These are phyloP conservation scores for Pistacia vera DNA, from an alignment of 345 rosid species.

Conservation along the genomic window DNA sequence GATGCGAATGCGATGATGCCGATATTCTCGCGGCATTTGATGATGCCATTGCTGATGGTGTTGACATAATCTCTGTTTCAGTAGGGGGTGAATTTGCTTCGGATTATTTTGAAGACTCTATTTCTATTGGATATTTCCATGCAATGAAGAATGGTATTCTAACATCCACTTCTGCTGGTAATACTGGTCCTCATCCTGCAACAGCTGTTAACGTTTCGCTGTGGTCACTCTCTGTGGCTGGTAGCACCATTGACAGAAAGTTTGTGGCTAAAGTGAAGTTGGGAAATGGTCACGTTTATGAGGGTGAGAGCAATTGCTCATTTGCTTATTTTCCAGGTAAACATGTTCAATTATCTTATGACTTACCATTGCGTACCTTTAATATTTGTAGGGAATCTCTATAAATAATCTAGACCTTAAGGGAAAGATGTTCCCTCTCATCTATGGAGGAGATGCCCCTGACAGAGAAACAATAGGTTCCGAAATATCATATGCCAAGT, in stretches of 20 bases:
- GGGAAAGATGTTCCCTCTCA: constrained; percentile 18
- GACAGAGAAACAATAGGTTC: background rate
- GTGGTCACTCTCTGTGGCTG: constrained; percentile 50
- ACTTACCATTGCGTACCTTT: background rate
- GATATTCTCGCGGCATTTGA: constrained; percentile 44
- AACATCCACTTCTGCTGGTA: constrained; percentile 30
- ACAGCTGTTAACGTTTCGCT: constrained; percentile 31
- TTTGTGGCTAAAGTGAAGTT: constrained; percentile 23
- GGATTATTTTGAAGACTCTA: constrained; percentile 20
- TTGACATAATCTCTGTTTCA: constrained; percentile 26
- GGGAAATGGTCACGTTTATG: constrained; percentile 28
- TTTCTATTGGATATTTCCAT: constrained; percentile 41
- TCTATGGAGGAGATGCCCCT: constrained; percentile 34
- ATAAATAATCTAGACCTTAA: constrained; percentile 16
- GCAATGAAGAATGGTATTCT: constrained; percentile 36
- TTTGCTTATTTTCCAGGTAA: background rate
- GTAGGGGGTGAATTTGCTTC: background rate
- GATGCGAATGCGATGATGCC: constrained; percentile 22
- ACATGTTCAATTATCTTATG: background rate
- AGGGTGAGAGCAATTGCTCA: constrained; percentile 25
- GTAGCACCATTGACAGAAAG: constrained; percentile 41
- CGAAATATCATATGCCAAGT: constrained; percentile 18
- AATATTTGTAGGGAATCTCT: constrained; percentile 23
- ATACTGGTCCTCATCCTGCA: constrained; percentile 23
- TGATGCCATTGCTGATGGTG: constrained; percentile 46